These are phyloP conservation scores for Eurotiales sp. DNA, from an alignment of 2,329 filamentous ascomycete genomes.

Conservation along the genomic window DNA sequence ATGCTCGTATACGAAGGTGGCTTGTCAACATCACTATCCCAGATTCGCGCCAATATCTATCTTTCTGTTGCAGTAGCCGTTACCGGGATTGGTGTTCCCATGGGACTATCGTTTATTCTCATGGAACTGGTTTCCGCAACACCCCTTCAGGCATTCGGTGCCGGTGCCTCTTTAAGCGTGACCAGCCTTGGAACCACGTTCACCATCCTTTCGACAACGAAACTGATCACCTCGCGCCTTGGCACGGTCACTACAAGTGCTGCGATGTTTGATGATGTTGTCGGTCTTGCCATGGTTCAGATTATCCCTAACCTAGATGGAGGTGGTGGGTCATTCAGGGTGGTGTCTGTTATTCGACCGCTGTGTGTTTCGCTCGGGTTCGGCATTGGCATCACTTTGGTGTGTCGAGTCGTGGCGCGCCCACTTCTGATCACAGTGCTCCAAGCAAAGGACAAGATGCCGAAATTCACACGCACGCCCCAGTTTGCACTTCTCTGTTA, in stretches of 20 bases:
- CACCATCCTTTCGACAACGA: constrained; percentile 60
- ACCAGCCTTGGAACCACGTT: constrained; percentile 72
- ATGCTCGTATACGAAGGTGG: constrained; percentile 69
- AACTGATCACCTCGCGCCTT: constrained; percentile 51
- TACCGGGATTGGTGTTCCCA: constrained; percentile 62
- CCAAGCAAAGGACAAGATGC: neutral
- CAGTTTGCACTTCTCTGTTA: constrained; percentile 40
- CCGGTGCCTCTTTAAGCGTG: constrained; percentile 69
- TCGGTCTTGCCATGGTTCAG: constrained; percentile 72
- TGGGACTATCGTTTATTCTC: constrained; percentile 63
- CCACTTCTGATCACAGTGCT: constrained; percentile 9
- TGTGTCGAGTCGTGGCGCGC: constrained; percentile 19
- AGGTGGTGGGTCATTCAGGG: constrained; percentile 16
- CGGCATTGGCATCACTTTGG: constrained; percentile 24
- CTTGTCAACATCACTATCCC: constrained; percentile 53
- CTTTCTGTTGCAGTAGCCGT: constrained; percentile 61
- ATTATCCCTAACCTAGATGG: constrained; percentile 65
- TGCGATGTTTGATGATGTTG: constrained; percentile 78
- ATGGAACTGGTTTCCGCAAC: constrained; percentile 47
- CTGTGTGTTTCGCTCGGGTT: constrained; percentile 47
- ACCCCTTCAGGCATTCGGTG: constrained; percentile 63
- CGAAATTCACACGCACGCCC: neutral
- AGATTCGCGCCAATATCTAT: constrained; percentile 55
- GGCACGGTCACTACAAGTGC: constrained; percentile 65
- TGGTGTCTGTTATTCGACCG: constrained; percentile 47